Base-by-base conservation (phyloP, 257 asterid species). In the Dorcoceras hygrometricum region DNA sequence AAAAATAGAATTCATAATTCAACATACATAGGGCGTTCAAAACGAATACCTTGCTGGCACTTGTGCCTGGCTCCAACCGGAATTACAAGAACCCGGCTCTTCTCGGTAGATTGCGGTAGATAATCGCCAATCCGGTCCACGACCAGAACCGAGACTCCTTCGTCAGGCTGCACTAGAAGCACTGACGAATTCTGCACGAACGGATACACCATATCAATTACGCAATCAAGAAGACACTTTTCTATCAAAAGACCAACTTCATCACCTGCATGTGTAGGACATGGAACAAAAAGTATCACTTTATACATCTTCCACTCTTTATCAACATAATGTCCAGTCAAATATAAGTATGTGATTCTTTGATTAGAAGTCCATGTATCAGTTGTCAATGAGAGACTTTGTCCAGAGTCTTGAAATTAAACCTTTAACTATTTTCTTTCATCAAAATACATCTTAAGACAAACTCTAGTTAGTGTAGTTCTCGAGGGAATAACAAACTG, bases 341-440 rank as follows among this genome's bases (percentile, higher is more conserved):
- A 24, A 62, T 67, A 68, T 48, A 67, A 10, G 14, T 62, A 74
- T 0, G 46, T 68, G 26, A 36, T 19, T 3, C n/a, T 62, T 8
- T 62, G 16, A n/a, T 23, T 57, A 23, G 67, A 74, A 6, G 62
- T 74, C 67, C 74, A 74, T 12, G 39, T 23, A n/a, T 68, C 43
- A 1, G 59, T 56, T 0, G 66, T 68, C 3, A 66, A 5, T 25
- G 55, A 36, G 10, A 76, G 8, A 18, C 18, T 53, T 60, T 55
- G 27, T 0, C 39, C 25, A n/a, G 31, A 23, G 2, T 20, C 46
- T 6, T 31, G 22, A 18, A 76, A 34, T 20, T 25, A 25, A 0
- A 18, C 24, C 24, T 61, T 66, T 63, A 54, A 14, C 19, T 60
- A 43, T 2, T 6, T 1, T 24, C n/a, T 71, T 14, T 76, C 74